Conservation (phyloP, 2,329 filamentous ascomycete species). For the Proliferodiscus dingleyae region DNA sequence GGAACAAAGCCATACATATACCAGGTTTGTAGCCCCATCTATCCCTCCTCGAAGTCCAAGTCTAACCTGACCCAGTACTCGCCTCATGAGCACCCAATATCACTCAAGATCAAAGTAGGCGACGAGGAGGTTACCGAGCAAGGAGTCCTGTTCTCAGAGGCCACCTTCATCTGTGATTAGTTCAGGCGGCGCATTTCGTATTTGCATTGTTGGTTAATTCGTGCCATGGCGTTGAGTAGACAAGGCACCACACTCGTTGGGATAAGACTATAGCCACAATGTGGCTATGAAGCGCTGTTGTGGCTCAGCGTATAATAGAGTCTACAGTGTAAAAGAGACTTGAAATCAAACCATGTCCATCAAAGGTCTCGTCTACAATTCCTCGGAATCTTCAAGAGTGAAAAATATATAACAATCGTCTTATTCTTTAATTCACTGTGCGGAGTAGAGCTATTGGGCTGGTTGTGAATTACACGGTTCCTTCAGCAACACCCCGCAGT, state of each 20-base stretch:
- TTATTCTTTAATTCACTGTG: too few relatives aligned
- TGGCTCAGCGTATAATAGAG: conserved; percentile 12
- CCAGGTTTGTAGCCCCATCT: conserved; percentile 56
- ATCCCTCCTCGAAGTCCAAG: not conserved
- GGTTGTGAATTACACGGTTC: not conserved
- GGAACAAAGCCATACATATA: conserved; percentile 98
- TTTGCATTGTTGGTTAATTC: conserved; percentile 10
- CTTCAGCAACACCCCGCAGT: too few relatives aligned
- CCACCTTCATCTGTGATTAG: conserved; percentile 82
- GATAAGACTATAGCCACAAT: conserved; percentile 5
- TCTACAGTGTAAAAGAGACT: conserved; percentile 9
- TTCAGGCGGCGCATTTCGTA: not conserved
- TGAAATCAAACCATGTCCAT: conserved; percentile 5
- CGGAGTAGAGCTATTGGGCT: too few relatives aligned
- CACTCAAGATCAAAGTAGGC: conserved; percentile 79
- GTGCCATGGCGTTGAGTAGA: conserved; percentile 24
- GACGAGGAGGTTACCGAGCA: conserved; percentile 74
- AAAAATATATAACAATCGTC: too few relatives aligned
- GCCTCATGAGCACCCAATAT: conserved; percentile 56
- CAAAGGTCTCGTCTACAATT: not conserved
- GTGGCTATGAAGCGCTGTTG: not conserved
- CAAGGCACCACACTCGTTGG: conserved; percentile 28
- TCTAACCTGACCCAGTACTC: conserved; percentile 54
- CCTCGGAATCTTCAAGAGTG: not conserved
- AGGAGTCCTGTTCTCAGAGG: conserved; percentile 78